A percentile compares a stretch with the other conserved stretches of the same genome.
These are phyloP conservation scores for Neurospora africana DNA, from an alignment of 495 filamentous ascomycete genomes.

Conservation along the genomic window DNA sequence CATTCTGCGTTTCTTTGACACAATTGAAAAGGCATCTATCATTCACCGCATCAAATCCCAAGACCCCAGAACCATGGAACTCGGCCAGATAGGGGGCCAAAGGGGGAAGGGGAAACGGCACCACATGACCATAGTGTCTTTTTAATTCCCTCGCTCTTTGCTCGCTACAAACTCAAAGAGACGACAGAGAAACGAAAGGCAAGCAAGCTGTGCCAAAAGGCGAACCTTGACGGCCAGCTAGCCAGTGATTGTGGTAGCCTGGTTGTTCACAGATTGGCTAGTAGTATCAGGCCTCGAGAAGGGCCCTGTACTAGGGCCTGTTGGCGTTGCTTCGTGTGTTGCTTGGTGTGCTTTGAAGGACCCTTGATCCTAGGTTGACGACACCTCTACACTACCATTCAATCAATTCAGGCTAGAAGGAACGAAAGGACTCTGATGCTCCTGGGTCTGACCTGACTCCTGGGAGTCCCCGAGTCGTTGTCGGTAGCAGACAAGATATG, in stretches of 20 bases:
- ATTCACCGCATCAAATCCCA: background rate
- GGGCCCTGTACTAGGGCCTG: background rate
- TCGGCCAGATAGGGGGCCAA: background rate
- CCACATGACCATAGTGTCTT: background rate
- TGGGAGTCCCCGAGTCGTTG: background rate
- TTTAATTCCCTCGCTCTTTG: background rate
- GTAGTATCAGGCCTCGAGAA: background rate
- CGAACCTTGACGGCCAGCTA: background rate
- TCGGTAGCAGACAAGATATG: background rate
- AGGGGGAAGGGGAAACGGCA: background rate
- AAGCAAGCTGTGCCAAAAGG: background rate
- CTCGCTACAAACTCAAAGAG: background rate
- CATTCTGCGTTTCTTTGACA: background rate
- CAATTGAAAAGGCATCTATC: background rate
- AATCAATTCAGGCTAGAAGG: background rate
- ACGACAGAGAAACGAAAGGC: background rate
- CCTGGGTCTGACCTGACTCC: background rate
- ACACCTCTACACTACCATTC: background rate
- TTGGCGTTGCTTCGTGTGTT: background rate
- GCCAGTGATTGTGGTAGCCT: background rate
- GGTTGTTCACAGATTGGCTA: background rate
- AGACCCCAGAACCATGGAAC: background rate
- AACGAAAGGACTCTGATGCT: background rate
- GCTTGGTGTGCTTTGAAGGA: background rate
- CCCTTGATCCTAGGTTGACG: background rate